Percentiles rank a stretch among this genome's conserved stretches.
Evolutionary conservation across 805 yeast genomes (phyloP).

Genomic region (Ogataea sp.): DNA sequence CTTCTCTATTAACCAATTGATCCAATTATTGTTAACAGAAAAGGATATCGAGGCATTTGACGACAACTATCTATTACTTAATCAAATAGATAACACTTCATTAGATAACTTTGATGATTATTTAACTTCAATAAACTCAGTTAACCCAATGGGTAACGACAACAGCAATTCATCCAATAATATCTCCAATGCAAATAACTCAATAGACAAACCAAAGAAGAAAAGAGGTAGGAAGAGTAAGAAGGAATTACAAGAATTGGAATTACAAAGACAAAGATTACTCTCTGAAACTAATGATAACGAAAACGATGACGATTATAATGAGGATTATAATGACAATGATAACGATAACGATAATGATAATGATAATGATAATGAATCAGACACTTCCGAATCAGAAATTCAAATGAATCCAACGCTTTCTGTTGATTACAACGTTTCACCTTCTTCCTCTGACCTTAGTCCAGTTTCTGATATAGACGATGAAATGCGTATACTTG

Average conservation of each 20-base stretch:
- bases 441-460: conserved; percentile 1
- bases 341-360: background rate
- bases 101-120: conserved; percentile 1
- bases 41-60: background rate
- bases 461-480: background rate
- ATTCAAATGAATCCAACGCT: background rate
- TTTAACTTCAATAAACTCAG: background rate
- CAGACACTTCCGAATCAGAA: background rate
- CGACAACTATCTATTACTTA: background rate
- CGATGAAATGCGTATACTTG: background rate
- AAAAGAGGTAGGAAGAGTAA: conserved; percentile 1
- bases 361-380: background rate
- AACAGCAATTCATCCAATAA: background rate
- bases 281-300: background rate
- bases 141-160: background rate
- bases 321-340: background rate
- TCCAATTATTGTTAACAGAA: background rate
- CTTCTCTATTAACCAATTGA: background rate
- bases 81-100: background rate
- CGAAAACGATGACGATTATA: background rate
- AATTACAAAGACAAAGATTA: background rate
- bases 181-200: background rate
- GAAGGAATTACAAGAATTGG: background rate
- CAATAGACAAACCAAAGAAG: background rate
- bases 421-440: conserved; percentile 1